A percentile compares a stretch with the other conserved stretches of the same genome.
Conservation (phyloP, 129 eudicot species). For the Flaveria robusta region DNA sequence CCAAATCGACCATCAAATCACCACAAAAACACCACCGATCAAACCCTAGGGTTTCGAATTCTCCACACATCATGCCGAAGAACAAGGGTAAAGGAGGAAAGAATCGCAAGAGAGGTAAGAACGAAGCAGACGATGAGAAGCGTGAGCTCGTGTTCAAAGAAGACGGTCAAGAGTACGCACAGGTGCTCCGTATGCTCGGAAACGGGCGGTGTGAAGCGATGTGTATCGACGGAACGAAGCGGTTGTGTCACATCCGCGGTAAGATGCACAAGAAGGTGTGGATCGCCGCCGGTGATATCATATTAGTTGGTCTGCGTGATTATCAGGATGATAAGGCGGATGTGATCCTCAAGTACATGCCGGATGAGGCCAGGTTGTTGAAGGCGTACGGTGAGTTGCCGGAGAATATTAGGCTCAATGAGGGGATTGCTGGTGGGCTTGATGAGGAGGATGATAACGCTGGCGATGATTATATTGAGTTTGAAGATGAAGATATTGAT, state of each 20-base stretch:
- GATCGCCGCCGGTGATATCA: constrained; percentile 95
- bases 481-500: constrained; percentile 93
- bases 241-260: constrained; percentile 89
- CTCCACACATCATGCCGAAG: constrained; percentile 72
- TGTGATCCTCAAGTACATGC: constrained; percentile 88
- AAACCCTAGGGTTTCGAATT: constrained; percentile 41
- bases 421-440: constrained; percentile 64
- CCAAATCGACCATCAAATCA: background rate
- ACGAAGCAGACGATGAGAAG: constrained; percentile 97
- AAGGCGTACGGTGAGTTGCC: constrained; percentile 93
- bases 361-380: constrained; percentile 83
- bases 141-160: constrained; percentile 93
- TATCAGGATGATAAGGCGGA: constrained; percentile 98
- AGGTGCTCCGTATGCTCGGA: constrained; percentile 89
- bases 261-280: constrained; percentile 99
- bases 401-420: constrained; percentile 73
- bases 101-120: constrained; percentile 92
- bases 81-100: constrained; percentile 99
- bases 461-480: constrained; percentile 83
- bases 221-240: constrained; percentile 88
- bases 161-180: constrained; percentile 96
- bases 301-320: constrained; percentile 86
- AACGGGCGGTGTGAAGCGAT: constrained; percentile 84
- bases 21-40: background rate
- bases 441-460: constrained; percentile 81